Percentiles rank a stretch among this genome's conserved stretches.
Evolutionary conservation across 2,329 filamentous ascomycete genomes (phyloP).

Genomic region (Dryadomyces quercivorus): DNA sequence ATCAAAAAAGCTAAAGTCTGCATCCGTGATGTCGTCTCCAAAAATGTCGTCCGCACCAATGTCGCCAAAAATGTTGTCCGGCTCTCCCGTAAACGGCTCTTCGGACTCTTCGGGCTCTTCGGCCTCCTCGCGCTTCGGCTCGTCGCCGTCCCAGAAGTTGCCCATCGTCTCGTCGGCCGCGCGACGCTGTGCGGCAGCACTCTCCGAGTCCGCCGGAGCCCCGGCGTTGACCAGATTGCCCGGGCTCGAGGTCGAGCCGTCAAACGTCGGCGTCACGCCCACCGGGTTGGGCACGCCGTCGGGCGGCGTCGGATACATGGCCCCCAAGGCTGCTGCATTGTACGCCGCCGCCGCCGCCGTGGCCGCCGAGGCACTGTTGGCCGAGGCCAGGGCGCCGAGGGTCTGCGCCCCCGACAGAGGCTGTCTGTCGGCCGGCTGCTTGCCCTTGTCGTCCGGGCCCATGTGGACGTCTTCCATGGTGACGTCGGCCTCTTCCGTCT

Average conservation of each 20-base stretch:
- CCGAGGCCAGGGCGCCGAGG: conserved; percentile 22
- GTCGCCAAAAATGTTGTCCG: conserved; percentile 53
- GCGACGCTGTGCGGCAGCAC: conserved; percentile 14
- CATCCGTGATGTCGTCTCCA: conserved; percentile 67
- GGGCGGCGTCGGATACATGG: conserved; percentile 62
- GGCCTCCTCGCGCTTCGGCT: conserved; percentile 33
- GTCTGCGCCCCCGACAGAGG: not conserved
- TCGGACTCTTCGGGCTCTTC: conserved; percentile 29
- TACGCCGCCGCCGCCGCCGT: conserved; percentile 9
- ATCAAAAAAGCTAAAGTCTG: conserved; percentile 76
- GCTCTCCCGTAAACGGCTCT: conserved; percentile 30
- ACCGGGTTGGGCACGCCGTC: conserved; percentile 45
- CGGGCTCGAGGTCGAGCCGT: conserved; percentile 43
- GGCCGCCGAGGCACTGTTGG: conserved; percentile 20
- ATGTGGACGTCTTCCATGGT: conserved; percentile 8
- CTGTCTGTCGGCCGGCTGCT: not conserved
- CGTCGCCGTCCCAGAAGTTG: conserved; percentile 28
- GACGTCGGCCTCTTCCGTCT: conserved; percentile 2
- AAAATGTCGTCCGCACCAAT: conserved; percentile 54
- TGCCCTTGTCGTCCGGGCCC: not conserved
- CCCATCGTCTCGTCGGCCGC: conserved; percentile 18
- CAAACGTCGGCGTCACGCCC: conserved; percentile 43
- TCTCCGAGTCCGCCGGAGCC: conserved; percentile 25
- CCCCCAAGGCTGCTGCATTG: conserved; percentile 25
- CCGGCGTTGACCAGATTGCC: conserved; percentile 26